A percentile compares a stretch with the other conserved stretches of the same genome.
phyloP scores from a whole-genome alignment of 23 red algal genomes.

The Porphyridium purpureum region DNA sequence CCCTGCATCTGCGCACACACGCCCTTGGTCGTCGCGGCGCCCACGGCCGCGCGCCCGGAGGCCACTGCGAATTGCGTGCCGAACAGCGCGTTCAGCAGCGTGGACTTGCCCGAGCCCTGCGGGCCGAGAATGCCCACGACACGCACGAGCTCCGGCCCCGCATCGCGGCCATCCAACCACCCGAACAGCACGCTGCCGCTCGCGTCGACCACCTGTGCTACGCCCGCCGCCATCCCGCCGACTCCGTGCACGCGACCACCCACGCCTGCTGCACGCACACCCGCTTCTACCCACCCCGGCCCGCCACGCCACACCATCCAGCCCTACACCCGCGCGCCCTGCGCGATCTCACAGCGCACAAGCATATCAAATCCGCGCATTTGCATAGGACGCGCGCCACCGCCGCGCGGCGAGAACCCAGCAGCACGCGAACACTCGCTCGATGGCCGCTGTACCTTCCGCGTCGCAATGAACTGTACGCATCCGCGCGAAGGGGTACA shows the following conservation, averaged over 20 bases:
- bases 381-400: too few relatives aligned
- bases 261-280: not conserved
- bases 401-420: too few relatives aligned
- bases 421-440: too few relatives aligned
- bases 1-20: constrained; percentile 22
- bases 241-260: not conserved
- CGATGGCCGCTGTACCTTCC: too few relatives aligned
- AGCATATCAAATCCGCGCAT: too few relatives aligned
- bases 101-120: constrained; percentile 80
- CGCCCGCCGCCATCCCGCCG: too few relatives aligned
- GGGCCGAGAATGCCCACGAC: constrained; percentile 56
- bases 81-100: constrained; percentile 64
- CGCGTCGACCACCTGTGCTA: not conserved
- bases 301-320: not conserved
- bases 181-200: not conserved
- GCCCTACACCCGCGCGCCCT: not conserved
- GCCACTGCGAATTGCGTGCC: constrained; percentile 56
- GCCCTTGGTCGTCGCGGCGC: constrained; percentile 50
- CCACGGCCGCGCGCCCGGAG: constrained; percentile 11
- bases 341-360: too few relatives aligned
- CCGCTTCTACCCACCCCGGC: not conserved
- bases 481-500: too few relatives aligned
- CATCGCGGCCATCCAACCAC: not conserved
- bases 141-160: not conserved
- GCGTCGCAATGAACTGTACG: too few relatives aligned